Evolutionary conservation across 257 asterid species (phyloP), one percentile per base, ranked within the genome.

Genomic region (Przewalskia tangutica): DNA sequence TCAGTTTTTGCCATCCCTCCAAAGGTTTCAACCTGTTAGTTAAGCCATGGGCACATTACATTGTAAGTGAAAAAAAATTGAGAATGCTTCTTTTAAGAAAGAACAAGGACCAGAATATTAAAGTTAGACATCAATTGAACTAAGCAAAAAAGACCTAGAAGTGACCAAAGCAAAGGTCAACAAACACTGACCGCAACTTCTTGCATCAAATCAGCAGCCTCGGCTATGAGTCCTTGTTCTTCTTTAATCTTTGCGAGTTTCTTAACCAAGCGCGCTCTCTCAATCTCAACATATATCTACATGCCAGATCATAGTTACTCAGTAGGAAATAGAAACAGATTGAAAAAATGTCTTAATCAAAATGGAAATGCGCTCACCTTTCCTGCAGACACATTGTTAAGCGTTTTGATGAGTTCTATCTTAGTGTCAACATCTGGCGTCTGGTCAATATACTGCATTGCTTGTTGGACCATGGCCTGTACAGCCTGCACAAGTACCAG

Each of bases 1-100:
- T 95, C 99, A 73, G 99, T 94, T 89, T 95, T 95, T 3, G 99
- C 99, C 99, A 95, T 95, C 11, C 98, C 98, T 6, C 99, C 98
- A 89, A 95, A 95, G 9, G 99, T 94, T 84, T 95, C 98, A 40
- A 95, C 99, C 99, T 95, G 89, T 42, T 50, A 80, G 79, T 48
- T 11, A 23, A 48, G 60, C 44, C 62, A 73, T 73, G 44, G 44
- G 54, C 23, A 13, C 62, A 73, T 73, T 6, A 23, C 60, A 73
- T 46, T 73, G 42, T 7, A 73, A 46, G 42, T 18, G 79, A 8
- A 20, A 46, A 23, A 71, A 12, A 6, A 14, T 16, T 9, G 0
- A 16, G 9, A 55, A 17, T 5, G 8, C 7, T 5, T 17, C 7
- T 55, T 16, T 7, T 17, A 55, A 65, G 17, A 46, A 44, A 73